phyloP scores from a whole-genome alignment of 331 rosid species.

The Spiraea crenata region DNA sequence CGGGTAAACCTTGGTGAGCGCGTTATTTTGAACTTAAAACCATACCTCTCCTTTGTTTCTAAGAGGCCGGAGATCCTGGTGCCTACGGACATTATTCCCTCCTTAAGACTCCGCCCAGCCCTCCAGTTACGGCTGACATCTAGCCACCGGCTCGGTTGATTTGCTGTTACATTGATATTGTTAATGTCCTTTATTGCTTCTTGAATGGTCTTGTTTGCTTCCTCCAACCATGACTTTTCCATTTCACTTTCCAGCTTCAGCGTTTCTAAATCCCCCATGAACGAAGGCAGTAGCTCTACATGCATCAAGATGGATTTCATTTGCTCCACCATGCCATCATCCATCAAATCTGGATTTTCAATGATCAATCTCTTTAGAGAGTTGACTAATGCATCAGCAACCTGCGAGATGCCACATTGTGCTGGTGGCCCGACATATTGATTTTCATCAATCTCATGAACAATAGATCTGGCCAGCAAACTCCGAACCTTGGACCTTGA shows the following conservation, averaged over 20 bases:
- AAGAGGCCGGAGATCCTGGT: conserved; percentile 1
- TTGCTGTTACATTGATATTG: not conserved
- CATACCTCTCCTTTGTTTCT: conserved; percentile 15
- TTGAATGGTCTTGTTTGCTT: not conserved
- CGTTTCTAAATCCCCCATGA: conserved; percentile 2
- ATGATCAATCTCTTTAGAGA: not conserved
- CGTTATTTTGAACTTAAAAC: conserved; percentile 22
- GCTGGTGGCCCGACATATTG: not conserved
- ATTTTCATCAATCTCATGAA: no score
- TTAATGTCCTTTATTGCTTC: not conserved
- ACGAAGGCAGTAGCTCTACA: not conserved
- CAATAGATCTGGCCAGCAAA: conserved; percentile 1
- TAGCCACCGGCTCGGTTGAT: not conserved
- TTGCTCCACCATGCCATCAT: not conserved
- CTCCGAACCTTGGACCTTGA: conserved; percentile 12
- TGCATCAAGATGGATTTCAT: not conserved
- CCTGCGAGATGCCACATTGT: no score
- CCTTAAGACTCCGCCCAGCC: not conserved
- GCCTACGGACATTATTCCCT: not conserved
- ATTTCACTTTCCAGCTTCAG: conserved; percentile 1
- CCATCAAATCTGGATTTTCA: not conserved
- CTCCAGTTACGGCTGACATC: not conserved
- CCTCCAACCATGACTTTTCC: conserved; percentile 8
- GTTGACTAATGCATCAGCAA: not conserved
- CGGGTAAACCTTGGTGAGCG: conserved; percentile 14